These are phyloP conservation scores for Dendrocalamus latiflorus DNA, from an alignment of 202 grass and related monocot species.

Conservation along the genomic window DNA sequence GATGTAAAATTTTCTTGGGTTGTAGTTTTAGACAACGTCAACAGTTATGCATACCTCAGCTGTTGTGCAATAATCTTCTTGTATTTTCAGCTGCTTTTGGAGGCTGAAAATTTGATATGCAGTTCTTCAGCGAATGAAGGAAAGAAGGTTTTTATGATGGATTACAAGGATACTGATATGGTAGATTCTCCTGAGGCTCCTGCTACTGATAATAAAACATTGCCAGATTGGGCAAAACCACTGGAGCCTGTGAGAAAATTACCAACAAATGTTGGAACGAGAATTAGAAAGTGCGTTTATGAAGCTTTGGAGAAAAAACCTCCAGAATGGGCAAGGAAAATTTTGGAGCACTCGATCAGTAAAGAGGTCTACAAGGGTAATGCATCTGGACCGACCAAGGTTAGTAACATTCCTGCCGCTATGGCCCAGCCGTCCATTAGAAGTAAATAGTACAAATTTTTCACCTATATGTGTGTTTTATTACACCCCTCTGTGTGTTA, in stretches of 20 bases:
- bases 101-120: conserved; percentile 75
- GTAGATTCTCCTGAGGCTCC: conserved; percentile 45
- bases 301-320: conserved; percentile 77
- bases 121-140: conserved; percentile 49
- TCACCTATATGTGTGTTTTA: not conserved
- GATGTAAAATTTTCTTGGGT: conserved; percentile 2
- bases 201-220: conserved; percentile 39
- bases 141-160: conserved; percentile 63
- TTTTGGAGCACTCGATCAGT: conserved; percentile 92
- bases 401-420: conserved; percentile 33
- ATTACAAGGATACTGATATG: conserved; percentile 63
- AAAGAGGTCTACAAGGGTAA: too few relatives aligned
- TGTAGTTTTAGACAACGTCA: conserved; percentile 2
- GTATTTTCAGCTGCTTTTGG: conserved; percentile 83
- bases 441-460: not conserved
- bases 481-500: too few relatives aligned
- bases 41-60: conserved; percentile 5
- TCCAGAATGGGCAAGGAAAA: conserved; percentile 91
- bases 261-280: conserved; percentile 96
- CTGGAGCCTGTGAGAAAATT: conserved; percentile 92
- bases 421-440: not conserved
- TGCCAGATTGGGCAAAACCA: conserved; percentile 92
- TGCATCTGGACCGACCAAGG: conserved; percentile 98
- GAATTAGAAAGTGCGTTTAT: conserved; percentile 97
- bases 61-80: conserved; percentile 37